phyloP scores from a whole-genome alignment of 192 early-diverging fungal genomes.

The Coemansia sp. region DNA sequence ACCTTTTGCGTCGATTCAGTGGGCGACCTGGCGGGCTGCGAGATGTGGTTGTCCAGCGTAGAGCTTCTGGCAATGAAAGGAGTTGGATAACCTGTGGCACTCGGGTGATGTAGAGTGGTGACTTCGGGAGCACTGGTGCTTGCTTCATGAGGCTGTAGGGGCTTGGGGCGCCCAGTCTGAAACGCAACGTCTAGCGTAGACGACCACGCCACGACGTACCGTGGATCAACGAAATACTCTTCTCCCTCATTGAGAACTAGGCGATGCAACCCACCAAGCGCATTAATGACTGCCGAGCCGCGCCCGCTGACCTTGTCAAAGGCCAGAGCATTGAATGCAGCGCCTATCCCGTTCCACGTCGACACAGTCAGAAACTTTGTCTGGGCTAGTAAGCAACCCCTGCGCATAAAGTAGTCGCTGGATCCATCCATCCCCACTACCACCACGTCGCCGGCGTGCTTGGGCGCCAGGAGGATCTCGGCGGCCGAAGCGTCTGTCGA shows the following conservation, averaged over 20 bases:
- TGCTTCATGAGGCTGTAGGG: background rate
- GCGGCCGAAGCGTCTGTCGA: constrained; percentile 56
- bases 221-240: constrained; percentile 69
- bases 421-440: constrained; percentile 58
- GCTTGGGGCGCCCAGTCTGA: constrained; percentile 25
- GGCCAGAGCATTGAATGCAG: constrained; percentile 55
- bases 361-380: constrained; percentile 33
- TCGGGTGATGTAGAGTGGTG: background rate
- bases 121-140: background rate
- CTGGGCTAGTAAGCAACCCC: constrained; percentile 60
- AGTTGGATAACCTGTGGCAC: background rate
- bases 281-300: constrained; percentile 65
- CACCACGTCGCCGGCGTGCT: constrained; percentile 60
- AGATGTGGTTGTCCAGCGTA: constrained; percentile 21
- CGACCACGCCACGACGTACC: constrained; percentile 54
- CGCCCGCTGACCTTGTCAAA: constrained; percentile 62
- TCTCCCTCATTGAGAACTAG: constrained; percentile 65
- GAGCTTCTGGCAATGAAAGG: constrained; percentile 29
- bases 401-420: constrained; percentile 61
- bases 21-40: constrained; percentile 27
- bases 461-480: constrained; percentile 66
- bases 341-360: constrained; percentile 38
- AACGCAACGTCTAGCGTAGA: constrained; percentile 14
- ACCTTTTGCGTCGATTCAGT: constrained; percentile 25
- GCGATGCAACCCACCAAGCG: constrained; percentile 65